phyloP scores from a whole-genome alignment of 495 filamentous ascomycete species.

The Tetracladium setigerum region DNA sequence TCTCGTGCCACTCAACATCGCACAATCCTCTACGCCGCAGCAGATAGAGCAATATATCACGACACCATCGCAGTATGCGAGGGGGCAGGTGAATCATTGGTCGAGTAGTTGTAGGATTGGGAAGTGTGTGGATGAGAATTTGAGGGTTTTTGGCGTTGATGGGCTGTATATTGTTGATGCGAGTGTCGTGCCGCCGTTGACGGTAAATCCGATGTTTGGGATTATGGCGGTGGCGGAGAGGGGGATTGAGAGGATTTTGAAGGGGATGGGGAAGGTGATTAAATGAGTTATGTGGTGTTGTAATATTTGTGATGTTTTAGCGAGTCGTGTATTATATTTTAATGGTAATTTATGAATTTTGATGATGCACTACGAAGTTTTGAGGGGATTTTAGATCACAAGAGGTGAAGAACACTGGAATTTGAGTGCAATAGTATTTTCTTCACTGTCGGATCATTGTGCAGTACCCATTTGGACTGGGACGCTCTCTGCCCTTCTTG shows the following conservation, averaged over 20 bases:
- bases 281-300: too few species aligned
- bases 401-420: too few species aligned
- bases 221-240: slow-evolving; percentile 33
- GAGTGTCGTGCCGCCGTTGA: slow-evolving; percentile 30
- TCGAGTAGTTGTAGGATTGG: slow-evolving; percentile 31
- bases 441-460: too few species aligned
- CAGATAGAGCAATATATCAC: slow-evolving; percentile 32
- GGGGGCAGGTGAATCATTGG: slow-evolving; percentile 34
- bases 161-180: slow-evolving; percentile 34
- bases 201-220: slow-evolving; percentile 33
- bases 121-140: slow-evolving; percentile 27
- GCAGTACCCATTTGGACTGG: slow-evolving; percentile 2
- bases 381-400: too few species aligned
- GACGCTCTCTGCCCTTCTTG: slow-evolving; percentile 3
- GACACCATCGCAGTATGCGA: slow-evolving; percentile 27
- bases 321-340: too few species aligned
- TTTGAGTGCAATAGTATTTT: too few species aligned
- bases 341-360: too few species aligned
- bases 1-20: slow-evolving; percentile 30
- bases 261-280: neutral
- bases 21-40: slow-evolving; percentile 23
- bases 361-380: too few species aligned
- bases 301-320: too few species aligned
- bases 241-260: slow-evolving; percentile 28
- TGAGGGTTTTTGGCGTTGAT: slow-evolving; percentile 26